phyloP scores from a whole-genome alignment of 139 green algal species.

The Nannochloris sp. region DNA sequence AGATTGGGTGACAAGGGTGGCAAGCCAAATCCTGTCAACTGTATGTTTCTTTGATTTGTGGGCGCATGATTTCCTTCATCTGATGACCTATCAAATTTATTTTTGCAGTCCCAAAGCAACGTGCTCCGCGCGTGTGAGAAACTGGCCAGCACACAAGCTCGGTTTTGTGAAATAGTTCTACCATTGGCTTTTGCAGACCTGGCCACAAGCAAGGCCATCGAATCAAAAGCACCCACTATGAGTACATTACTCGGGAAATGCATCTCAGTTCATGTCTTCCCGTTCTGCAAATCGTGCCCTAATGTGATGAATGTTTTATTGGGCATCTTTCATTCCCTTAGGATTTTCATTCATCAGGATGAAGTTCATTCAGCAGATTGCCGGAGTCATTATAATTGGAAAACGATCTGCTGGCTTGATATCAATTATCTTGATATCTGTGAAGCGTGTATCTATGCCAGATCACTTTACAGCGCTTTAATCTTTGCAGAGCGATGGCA shows the following conservation, averaged over 20 bases:
- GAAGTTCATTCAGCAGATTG: too few species aligned
- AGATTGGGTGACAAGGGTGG: neutral
- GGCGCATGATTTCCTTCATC: neutral
- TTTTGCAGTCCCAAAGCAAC: too few species aligned
- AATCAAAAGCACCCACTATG: too few species aligned
- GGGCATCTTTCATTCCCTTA: slow-evolving; percentile 40
- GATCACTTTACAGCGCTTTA: slow-evolving; percentile 58
- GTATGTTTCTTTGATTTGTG: neutral
- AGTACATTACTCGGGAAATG: neutral
- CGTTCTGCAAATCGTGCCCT: slow-evolving; percentile 5
- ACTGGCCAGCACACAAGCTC: too few species aligned
- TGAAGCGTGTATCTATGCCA: slow-evolving; percentile 37
- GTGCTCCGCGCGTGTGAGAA: too few species aligned
- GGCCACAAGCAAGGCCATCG: too few species aligned
- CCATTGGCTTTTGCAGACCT: too few species aligned
- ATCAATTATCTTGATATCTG: slow-evolving; percentile 63
- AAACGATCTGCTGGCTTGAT: slow-evolving; percentile 62
- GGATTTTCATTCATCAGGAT: slow-evolving; percentile 4
- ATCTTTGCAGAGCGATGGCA: slow-evolving; percentile 65
- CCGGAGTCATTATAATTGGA: slow-evolving; percentile 3
- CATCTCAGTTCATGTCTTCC: slow-evolving; percentile 14
- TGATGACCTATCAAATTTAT: too few species aligned
- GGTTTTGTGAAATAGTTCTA: too few species aligned
- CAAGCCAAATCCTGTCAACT: neutral
- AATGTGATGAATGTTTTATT: slow-evolving; percentile 47